Conservation (phyloP, 2,329 filamentous ascomycete species). For the Didymella exigua region DNA sequence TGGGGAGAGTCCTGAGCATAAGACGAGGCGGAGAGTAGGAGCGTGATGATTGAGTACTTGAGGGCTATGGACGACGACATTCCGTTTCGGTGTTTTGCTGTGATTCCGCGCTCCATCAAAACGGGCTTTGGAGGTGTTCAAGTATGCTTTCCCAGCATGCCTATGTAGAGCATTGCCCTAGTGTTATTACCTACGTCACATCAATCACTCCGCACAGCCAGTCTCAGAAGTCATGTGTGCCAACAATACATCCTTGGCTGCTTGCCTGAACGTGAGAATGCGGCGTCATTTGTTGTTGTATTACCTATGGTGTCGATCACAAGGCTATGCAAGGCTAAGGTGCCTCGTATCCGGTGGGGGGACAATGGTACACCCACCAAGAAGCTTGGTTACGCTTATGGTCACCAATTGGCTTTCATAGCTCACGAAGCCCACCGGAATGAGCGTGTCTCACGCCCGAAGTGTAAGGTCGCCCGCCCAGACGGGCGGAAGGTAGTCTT, state of each 20-base stretch:
- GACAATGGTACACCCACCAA: not conserved
- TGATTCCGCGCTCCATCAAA: not conserved
- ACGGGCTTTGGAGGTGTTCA: not conserved
- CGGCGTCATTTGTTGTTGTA: not conserved
- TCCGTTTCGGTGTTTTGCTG: not conserved
- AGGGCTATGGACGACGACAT: not conserved
- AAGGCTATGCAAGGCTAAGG: not conserved
- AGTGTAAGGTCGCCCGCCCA: not conserved
- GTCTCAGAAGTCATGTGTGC: not conserved
- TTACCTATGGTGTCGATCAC: not conserved
- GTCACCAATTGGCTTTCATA: not conserved
- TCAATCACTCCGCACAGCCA: not conserved
- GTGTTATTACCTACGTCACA: not conserved
- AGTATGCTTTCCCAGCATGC: not conserved
- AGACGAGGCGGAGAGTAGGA: not conserved
- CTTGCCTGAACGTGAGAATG: not conserved
- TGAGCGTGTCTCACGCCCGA: not conserved
- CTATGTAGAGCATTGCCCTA: too few relatives aligned
- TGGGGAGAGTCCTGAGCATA: not conserved
- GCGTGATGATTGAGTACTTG: not conserved
- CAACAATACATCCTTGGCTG: not conserved
- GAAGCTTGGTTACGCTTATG: slow-evolving; percentile 1
- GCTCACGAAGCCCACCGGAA: not conserved
- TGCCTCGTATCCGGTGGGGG: not conserved
- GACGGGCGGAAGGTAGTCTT: too few relatives aligned